Evolutionary conservation across 331 rosid genomes (phyloP).

Genomic region (Spiraea crenata): DNA sequence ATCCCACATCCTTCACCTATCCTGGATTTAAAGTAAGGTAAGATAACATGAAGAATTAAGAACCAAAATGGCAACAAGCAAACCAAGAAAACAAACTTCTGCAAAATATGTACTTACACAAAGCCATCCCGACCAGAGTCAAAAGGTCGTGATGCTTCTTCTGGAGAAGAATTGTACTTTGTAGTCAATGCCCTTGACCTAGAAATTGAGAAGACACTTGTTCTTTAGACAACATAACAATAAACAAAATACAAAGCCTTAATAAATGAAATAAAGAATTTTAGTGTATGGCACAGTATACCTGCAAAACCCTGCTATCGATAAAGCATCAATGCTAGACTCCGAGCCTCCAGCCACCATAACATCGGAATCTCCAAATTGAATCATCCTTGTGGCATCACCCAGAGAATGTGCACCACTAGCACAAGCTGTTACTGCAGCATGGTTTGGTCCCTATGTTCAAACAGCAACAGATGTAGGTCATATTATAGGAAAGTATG

Average conservation of each 20-base stretch:
- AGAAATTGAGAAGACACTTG: conserved; percentile 29
- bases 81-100: conserved; percentile 9
- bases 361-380: too few relatives aligned
- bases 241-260: background rate
- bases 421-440: conserved; percentile 96
- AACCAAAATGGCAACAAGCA: conserved; percentile 10
- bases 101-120: conserved; percentile 55
- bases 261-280: background rate
- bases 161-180: conserved; percentile 75
- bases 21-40: conserved; percentile 38
- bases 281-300: conserved; percentile 12
- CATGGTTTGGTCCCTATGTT: conserved; percentile 82
- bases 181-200: conserved; percentile 84
- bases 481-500: conserved; percentile 14
- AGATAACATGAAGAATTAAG: conserved; percentile 16
- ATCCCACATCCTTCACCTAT: too few relatives aligned
- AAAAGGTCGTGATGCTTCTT: conserved; percentile 87
- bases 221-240: conserved; percentile 9
- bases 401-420: conserved; percentile 96
- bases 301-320: conserved; percentile 93
- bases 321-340: conserved; percentile 94
- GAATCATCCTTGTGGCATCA: too few relatives aligned
- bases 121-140: conserved; percentile 90
- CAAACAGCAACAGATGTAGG: conserved; percentile 13
- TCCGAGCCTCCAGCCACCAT: too few relatives aligned